Evolutionary conservation across 1,284 basidiomycete species (phyloP), one percentile per base, ranked within the genome.

Genomic region (Heterobasidion irregulare): DNA sequence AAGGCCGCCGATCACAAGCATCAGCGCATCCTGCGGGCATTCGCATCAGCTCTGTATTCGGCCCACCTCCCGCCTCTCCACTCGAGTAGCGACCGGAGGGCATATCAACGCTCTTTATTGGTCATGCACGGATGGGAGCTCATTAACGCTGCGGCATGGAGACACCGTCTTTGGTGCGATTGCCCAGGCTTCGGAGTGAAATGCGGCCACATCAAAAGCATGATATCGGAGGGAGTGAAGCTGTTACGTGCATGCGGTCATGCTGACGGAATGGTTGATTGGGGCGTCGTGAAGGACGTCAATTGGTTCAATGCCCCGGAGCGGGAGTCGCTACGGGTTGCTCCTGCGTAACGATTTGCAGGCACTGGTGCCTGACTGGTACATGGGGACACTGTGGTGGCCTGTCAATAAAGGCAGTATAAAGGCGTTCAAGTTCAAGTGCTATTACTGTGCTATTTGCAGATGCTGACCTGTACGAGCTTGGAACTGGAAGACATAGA

Each of bases 111-210:
- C 34, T 53, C 52, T 10, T 7, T 47, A 34, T 35, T 53, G 32
- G 19, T 53, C 33, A 46, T 53, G 52, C 52, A 53, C 16, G 52
- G 52, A 16, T 53, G 52, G 52, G 52, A 53, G 45, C 52, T 53
- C 45, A 44, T 47, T 12, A 53, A 53, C 16, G 52, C 52, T 8
- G 52, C 52, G 15, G 52, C 52, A 32, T 53, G 52, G 52, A 47
- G 52, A 32, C 19, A 53, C 33, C 16, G 35, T 8, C 45, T 53
- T 10, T 53, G 52, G 52, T 53, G 52, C 45, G 6, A 19, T n/a
- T 53, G 52, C 46, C 44, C 45, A 8, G 52, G 44, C 18, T 13
- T 26, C 9, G 52, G 41, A 8, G 52, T 53, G 26, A 53, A 53
- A 33, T 53, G 52, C 43, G 45, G 35, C 33, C 52, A 53, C 18